These are phyloP conservation scores for Saccharomycopsis sp. DNA, from an alignment of 805 yeast species.

Conservation along the genomic window DNA sequence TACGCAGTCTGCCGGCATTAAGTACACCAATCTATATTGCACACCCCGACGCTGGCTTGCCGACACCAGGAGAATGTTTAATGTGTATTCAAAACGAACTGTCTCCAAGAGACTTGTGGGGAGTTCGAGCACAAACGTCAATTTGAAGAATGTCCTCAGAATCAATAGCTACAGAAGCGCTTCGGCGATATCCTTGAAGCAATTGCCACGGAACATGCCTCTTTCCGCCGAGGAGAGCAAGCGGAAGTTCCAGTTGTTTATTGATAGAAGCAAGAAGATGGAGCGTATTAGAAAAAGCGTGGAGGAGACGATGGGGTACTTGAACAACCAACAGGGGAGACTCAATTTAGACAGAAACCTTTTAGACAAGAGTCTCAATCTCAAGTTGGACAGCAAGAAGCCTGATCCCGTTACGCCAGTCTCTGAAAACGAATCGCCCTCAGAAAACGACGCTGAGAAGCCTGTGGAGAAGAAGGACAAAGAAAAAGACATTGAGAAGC, in stretches of 20 bases:
- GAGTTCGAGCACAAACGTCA: not conserved
- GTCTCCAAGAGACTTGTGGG: not conserved
- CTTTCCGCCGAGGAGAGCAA: not conserved
- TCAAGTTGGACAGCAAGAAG: slow-evolving; percentile 1
- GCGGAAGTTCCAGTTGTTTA: not conserved
- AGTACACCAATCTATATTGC: too few relatives aligned
- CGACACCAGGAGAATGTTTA: not conserved
- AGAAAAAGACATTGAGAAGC: slow-evolving; percentile 3
- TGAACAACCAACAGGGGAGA: not conserved
- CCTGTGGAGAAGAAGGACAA: slow-evolving; percentile 17
- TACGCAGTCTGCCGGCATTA: too few relatives aligned
- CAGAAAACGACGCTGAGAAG: slow-evolving; percentile 11
- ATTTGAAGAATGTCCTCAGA: not conserved
- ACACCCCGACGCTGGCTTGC: not conserved
- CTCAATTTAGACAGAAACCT: not conserved
- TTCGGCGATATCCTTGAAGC: not conserved
- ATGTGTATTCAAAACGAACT: not conserved
- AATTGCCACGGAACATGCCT: not conserved
- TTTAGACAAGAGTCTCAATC: too few relatives aligned
- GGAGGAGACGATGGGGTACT: not conserved
- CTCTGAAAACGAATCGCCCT: too few relatives aligned
- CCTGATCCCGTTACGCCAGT: not conserved
- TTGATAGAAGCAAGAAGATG: slow-evolving; percentile 1
- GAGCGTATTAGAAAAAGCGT: not conserved
- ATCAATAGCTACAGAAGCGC: not conserved